A percentile compares a stretch with the other conserved stretches of the same genome.
These are phyloP conservation scores for Talaromyces sp. DNA, from an alignment of 2,329 filamentous ascomycete genomes.

Conservation along the genomic window DNA sequence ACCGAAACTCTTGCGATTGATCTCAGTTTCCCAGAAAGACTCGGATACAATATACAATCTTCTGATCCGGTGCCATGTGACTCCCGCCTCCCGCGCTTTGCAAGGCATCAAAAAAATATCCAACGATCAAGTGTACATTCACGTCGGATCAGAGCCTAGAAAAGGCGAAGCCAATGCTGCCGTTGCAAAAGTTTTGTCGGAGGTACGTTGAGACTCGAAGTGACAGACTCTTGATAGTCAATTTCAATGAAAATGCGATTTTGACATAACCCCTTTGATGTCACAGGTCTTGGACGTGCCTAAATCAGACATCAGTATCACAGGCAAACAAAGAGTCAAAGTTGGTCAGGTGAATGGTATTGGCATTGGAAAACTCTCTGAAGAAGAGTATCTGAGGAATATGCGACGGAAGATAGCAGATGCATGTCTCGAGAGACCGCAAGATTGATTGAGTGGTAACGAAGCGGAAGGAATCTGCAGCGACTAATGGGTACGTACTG, in stretches of 20 bases:
- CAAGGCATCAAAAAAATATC: conserved; percentile 59
- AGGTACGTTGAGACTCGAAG: conserved; percentile 39
- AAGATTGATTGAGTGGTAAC: neutral
- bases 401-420: conserved; percentile 15
- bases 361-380: conserved; percentile 31
- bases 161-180: conserved; percentile 69
- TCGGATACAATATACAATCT: conserved; percentile 38
- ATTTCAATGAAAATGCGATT: neutral
- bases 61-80: conserved; percentile 63
- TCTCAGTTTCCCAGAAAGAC: neutral
- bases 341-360: conserved; percentile 44
- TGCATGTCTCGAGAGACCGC: neutral
- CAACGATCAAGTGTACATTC: conserved; percentile 58
- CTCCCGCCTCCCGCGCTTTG: conserved; percentile 59
- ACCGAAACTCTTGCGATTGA: neutral
- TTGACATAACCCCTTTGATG: neutral
- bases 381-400: conserved; percentile 28
- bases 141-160: conserved; percentile 61
- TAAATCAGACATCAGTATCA: conserved; percentile 61
- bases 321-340: conserved; percentile 62
- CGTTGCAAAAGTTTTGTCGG: conserved; percentile 59
- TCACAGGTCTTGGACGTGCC: conserved; percentile 55
- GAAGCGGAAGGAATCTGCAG: too few species aligned
- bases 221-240: neutral
- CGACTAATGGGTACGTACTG: neutral